Percentiles rank a stretch among this genome's conserved stretches.
Evolutionary conservation across 306 rosid species (phyloP).

Genomic region (Prunus davidiana): DNA sequence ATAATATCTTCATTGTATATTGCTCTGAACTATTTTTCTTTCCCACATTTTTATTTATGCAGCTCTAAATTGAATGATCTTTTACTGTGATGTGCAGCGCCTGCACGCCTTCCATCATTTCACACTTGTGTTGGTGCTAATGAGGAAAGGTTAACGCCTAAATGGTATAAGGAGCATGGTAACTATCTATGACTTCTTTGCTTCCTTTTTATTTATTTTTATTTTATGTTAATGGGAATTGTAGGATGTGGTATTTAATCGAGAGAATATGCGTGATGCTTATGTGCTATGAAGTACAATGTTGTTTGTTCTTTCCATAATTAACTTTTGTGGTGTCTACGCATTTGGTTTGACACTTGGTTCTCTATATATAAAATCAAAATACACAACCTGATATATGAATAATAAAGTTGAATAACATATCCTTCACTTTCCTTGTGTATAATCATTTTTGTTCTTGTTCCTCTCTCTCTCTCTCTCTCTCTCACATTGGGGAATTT

Average conservation of each 20-base stretch:
- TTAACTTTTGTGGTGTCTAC: background rate
- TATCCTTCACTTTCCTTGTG: background rate
- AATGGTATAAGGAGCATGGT: constrained; percentile 96
- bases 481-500: background rate
- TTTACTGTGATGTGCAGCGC: constrained; percentile 49
- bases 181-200: constrained; percentile 33
- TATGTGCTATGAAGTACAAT: constrained; percentile 8
- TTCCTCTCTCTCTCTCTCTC: background rate
- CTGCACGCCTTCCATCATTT: constrained; percentile 89
- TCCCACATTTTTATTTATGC: background rate
- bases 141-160: constrained; percentile 90
- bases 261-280: constrained; percentile 11
- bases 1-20: background rate
- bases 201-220: background rate
- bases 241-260: background rate
- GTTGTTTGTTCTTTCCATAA: constrained; percentile 4
- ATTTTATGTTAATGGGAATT: background rate
- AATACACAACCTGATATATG: background rate
- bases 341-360: constrained; percentile 9
- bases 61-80: constrained; percentile 22
- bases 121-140: constrained; percentile 96
- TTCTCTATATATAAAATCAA: background rate
- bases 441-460: background rate
- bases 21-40: constrained; percentile 7
- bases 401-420: background rate